Evolutionary conservation across 345 rosid species (phyloP).

Genomic region (Psidium friedrichsthalianum): DNA sequence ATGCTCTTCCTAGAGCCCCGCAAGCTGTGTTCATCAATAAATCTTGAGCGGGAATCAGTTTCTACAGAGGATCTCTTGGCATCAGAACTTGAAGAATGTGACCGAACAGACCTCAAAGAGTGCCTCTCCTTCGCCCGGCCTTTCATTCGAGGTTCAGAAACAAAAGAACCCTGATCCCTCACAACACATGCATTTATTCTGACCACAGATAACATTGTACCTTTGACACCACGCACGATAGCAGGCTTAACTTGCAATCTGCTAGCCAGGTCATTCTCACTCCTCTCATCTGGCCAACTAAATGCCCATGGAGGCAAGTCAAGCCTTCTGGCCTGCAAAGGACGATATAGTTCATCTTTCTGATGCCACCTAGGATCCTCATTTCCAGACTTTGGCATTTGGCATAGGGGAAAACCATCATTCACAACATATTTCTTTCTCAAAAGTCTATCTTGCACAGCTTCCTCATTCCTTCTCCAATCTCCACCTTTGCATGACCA

Average conservation of each 20-base stretch:
- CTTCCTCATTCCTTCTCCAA: conserved; percentile 89
- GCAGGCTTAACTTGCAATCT: conserved; percentile 37
- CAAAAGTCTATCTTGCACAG: conserved; percentile 41
- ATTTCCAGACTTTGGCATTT: conserved; percentile 76
- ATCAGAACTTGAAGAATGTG: conserved; percentile 52
- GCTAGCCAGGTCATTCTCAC: conserved; percentile 24
- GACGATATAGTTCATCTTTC: conserved; percentile 75
- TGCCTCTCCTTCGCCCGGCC: conserved; percentile 63
- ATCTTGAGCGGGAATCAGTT: conserved; percentile 38
- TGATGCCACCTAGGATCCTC: conserved; percentile 93
- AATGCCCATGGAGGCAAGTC: conserved; percentile 95
- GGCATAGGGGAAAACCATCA: conserved; percentile 94
- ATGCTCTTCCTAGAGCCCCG: conserved; percentile 34
- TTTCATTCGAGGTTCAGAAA: conserved; percentile 64
- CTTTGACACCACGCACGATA: conserved; percentile 56
- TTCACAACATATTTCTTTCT: conserved; percentile 73
- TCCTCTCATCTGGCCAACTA: conserved; percentile 65
- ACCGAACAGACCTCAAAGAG: conserved; percentile 55
- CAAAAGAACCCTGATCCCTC: conserved; percentile 73
- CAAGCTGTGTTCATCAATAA: conserved; percentile 30
- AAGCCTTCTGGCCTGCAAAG: conserved; percentile 68
- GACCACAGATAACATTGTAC: conserved; percentile 67
- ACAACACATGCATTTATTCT: conserved; percentile 97
- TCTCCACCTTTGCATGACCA: conserved; percentile 99
- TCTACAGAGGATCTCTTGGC: conserved; percentile 46